Evolutionary conservation across 139 green algal species (phyloP), one percentile per base, ranked within the genome.

Genomic region (Limnomonas spitsbergensis): DNA sequence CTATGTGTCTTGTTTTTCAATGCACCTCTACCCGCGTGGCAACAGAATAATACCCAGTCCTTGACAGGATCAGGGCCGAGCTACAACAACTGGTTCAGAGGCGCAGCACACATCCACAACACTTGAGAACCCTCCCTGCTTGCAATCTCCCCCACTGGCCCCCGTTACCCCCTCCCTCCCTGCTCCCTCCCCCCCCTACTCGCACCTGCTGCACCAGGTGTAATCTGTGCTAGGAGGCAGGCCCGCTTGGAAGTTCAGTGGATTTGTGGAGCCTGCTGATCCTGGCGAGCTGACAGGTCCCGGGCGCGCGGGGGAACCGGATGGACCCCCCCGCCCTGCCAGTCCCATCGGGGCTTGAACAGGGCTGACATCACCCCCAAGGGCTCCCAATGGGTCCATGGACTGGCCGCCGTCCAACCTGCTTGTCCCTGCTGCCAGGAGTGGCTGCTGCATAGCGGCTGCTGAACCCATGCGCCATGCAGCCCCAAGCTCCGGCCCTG

Each of bases 201-300:
- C 56, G 9, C 29, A 70, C 56, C 24, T 70, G 56, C 76, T 66
- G 53, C 76, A 81, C 76, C 76, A 81, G 27, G 40, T 75, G 42
- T 76, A 81, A 42, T 81, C 76, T 27, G 39, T 32, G 40, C 76
- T 53, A 20, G 67, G 66, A 47, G 53, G 26, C 76, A 81, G 40
- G 36, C 53, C 74, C 38, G 74, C 74, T 37, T 53, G 40, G 2
- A 38, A n/a, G 2, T 4, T 24, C 56, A 24, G 14, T 70, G 29
- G 7, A 32, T 32, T 20, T 70, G 56, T 20, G 6, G 56, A 7
- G 24, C 14, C 56, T 37, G 14, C 56, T 70, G 56, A 38, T 4
- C 56, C 42, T 54, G 42, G 7, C 42, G 9, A 54, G 42, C 42
- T 9, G 7, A 54, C 42, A 54, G 42, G 42, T 54, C 7, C 42